A percentile compares a stretch with the other conserved stretches of the same genome.
phyloP scores from a whole-genome alignment of 2,329 filamentous ascomycete genomes.

The Claviceps pazoutovae region DNA sequence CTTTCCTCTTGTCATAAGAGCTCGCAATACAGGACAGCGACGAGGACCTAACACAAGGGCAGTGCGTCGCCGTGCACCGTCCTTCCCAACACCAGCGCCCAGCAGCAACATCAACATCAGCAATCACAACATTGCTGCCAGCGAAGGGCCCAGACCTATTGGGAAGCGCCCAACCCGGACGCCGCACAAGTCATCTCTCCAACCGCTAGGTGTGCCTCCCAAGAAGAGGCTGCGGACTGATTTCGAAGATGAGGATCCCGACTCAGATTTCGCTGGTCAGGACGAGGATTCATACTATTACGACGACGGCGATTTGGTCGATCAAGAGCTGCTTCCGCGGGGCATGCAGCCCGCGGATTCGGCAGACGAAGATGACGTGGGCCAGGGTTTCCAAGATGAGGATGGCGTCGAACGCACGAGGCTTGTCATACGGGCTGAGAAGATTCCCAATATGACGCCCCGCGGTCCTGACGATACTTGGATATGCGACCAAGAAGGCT shows the following conservation, averaged over 20 bases:
- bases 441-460: conserved; percentile 32
- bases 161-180: conserved; percentile 16
- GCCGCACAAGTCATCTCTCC: conserved; percentile 6
- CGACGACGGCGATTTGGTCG: conserved; percentile 6
- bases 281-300: conserved; percentile 22
- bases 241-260: conserved; percentile 24
- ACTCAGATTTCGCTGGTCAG: conserved; percentile 17
- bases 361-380: conserved; percentile 5
- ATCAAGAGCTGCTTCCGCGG: conserved; percentile 18
- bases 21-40: conserved; percentile 10
- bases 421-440: conserved; percentile 35
- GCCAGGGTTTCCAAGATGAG: conserved; percentile 3
- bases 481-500: conserved; percentile 51
- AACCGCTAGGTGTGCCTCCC: conserved; percentile 16
- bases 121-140: conserved; percentile 11
- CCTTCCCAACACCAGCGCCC: background rate
- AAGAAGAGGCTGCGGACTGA: conserved; percentile 31
- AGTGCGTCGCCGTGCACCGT: background rate
- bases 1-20: conserved; percentile 15
- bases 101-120: background rate
- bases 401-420: conserved; percentile 19
- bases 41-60: background rate
- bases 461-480: conserved; percentile 49
- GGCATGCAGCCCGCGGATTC: conserved; percentile 12
- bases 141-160: conserved; percentile 12